Percentiles rank a stretch among this genome's conserved stretches.
Conservation (phyloP, 2,329 filamentous ascomycete species). For the Paracorniculantispora psalliotae region DNA sequence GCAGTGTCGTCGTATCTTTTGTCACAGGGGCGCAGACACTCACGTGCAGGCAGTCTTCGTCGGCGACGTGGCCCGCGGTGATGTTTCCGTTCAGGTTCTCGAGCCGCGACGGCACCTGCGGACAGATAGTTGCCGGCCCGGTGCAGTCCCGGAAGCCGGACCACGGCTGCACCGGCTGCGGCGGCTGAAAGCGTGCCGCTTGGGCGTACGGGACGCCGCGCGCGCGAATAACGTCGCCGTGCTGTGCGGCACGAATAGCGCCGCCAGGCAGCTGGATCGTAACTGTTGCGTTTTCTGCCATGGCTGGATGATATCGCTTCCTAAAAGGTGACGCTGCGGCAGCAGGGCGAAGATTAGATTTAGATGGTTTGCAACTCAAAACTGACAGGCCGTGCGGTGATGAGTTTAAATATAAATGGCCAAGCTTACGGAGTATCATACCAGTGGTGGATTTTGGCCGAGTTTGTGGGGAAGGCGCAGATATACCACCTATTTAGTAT, state of each 20-base stretch:
- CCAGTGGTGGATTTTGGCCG: too few species aligned
- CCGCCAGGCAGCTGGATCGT: constrained; percentile 21
- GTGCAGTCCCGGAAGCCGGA: constrained; percentile 12
- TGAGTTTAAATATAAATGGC: too few species aligned
- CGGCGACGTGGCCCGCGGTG: constrained; percentile 3
- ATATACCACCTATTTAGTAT: too few species aligned
- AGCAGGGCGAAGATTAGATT: neutral
- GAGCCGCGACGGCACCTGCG: constrained; percentile 16
- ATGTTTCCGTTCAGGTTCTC: constrained; percentile 15
- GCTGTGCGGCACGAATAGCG: constrained; percentile 11
- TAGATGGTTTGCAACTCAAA: too few species aligned
- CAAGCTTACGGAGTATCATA: too few species aligned
- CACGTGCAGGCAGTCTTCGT: constrained; percentile 18
- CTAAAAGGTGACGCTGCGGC: neutral
- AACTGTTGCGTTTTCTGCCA: neutral
- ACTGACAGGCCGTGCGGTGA: too few species aligned
- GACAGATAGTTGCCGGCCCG: constrained; percentile 15
- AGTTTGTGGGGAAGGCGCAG: too few species aligned
- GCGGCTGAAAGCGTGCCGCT: constrained; percentile 16
- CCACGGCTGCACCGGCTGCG: constrained; percentile 12
- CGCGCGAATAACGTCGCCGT: constrained; percentile 11
- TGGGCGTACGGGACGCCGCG: constrained; percentile 15
- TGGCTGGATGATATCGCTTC: neutral
- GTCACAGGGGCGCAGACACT: constrained; percentile 13
- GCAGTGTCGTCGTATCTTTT: neutral